Percentiles rank a stretch among this genome's conserved stretches.
phyloP scores from a whole-genome alignment of 2,329 filamentous ascomycete species.

The Colletotrichum cuscutae region DNA sequence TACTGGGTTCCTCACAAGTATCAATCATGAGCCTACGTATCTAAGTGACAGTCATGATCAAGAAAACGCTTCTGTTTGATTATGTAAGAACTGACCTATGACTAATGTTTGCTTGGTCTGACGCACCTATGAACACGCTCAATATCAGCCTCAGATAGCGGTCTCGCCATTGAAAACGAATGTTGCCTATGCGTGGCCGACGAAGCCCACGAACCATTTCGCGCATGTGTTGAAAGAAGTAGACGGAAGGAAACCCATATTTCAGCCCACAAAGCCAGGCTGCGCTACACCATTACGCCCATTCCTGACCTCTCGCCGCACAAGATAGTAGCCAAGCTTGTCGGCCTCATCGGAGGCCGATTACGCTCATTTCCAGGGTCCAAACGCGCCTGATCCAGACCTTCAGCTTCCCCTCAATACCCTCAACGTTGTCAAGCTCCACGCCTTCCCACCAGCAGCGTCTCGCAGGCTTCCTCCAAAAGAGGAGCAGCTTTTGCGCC shows the following conservation, averaged over 20 bases:
- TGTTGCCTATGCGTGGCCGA: neutral
- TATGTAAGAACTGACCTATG: neutral
- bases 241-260: slow-evolving; percentile 11
- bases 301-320: neutral
- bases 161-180: neutral
- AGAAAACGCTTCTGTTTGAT: neutral
- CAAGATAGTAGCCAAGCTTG: neutral
- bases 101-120: neutral
- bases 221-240: neutral
- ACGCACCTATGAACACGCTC: neutral
- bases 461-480: slow-evolving; percentile 96
- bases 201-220: neutral
- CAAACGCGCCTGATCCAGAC: slow-evolving; percentile 98
- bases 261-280: slow-evolving; percentile 5
- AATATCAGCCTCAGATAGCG: neutral
- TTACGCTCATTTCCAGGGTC: slow-evolving; percentile 98
- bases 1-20: neutral
- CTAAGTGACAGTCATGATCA: no score
- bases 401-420: slow-evolving; percentile 91
- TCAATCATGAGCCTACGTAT: neutral
- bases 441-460: slow-evolving; percentile 99
- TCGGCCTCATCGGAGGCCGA: slow-evolving; percentile 75
- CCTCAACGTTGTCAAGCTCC: slow-evolving; percentile 88
- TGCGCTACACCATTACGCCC: slow-evolving; percentile 16
- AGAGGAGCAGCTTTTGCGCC: slow-evolving; percentile 96